Percentiles rank a stretch among this genome's conserved stretches.
Conservation (phyloP, 495 filamentous ascomycete species). For the Hypoxylon subgilvum region DNA sequence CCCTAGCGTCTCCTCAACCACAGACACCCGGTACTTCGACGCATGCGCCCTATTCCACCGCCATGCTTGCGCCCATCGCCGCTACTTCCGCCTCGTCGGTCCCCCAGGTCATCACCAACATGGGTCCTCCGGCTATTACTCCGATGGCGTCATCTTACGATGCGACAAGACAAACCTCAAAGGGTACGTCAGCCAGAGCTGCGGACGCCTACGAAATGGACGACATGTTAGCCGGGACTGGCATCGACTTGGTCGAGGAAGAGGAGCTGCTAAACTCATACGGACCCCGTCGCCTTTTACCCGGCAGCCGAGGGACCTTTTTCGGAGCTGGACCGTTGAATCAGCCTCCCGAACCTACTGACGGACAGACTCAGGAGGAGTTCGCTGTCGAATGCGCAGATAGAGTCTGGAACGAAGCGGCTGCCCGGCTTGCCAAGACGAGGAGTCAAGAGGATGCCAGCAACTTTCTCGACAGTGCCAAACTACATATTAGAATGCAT, state of each 20-base stretch:
- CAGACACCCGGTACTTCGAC: slow-evolving; percentile 17
- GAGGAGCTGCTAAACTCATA: slow-evolving; percentile 68
- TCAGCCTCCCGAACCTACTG: slow-evolving; percentile 55
- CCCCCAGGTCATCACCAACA: slow-evolving; percentile 53
- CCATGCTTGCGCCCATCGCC: slow-evolving; percentile 43
- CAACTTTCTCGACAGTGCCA: slow-evolving; percentile 49
- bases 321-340: slow-evolving; percentile 67
- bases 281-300: slow-evolving; percentile 56
- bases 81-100: slow-evolving; percentile 21
- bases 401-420: slow-evolving; percentile 54
- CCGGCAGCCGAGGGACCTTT: slow-evolving; percentile 55
- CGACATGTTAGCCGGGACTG: slow-evolving; percentile 78
- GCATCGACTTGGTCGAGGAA: slow-evolving; percentile 83
- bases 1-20: slow-evolving; percentile 20
- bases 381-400: slow-evolving; percentile 55
- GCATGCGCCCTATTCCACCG: slow-evolving; percentile 47
- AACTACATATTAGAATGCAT: slow-evolving; percentile 56
- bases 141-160: slow-evolving; percentile 27
- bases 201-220: slow-evolving; percentile 67
- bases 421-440: slow-evolving; percentile 48
- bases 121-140: slow-evolving; percentile 71
- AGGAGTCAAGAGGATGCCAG: slow-evolving; percentile 55
- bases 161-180: slow-evolving; percentile 49
- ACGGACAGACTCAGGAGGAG: slow-evolving; percentile 58
- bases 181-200: slow-evolving; percentile 70